phyloP scores from a whole-genome alignment of 805 yeast genomes.

The Wilhelminamyces savonicus region DNA sequence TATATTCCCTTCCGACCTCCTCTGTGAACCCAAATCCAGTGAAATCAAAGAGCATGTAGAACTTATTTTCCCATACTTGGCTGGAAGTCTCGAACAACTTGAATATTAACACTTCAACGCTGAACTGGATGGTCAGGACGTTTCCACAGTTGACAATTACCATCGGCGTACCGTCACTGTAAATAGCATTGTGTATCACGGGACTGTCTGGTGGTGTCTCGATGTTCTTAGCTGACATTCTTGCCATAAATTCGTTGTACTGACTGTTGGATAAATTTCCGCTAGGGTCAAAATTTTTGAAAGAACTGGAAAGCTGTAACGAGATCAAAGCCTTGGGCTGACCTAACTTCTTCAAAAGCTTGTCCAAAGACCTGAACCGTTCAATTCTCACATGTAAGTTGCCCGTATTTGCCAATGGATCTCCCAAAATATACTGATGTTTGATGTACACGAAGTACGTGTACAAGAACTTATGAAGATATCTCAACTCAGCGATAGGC shows the following conservation, averaged over 20 bases:
- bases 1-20: constrained; percentile 19
- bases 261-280: constrained; percentile 44
- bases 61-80: constrained; percentile 67
- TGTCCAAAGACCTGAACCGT: constrained; percentile 38
- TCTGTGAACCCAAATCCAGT: constrained; percentile 45
- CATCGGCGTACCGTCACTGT: constrained; percentile 68
- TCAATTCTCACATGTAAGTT: constrained; percentile 13
- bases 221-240: constrained; percentile 50
- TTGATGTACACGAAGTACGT: constrained; percentile 27
- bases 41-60: constrained; percentile 59
- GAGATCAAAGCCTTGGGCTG: constrained; percentile 52
- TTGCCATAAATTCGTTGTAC: constrained; percentile 69
- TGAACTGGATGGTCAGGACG: constrained; percentile 30
- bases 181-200: constrained; percentile 57
- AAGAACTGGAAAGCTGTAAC: constrained; percentile 49
- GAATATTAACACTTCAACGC: constrained; percentile 48
- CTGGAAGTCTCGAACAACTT: constrained; percentile 58
- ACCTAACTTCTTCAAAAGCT: constrained; percentile 44
- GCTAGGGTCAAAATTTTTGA: constrained; percentile 34
- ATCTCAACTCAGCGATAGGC: constrained; percentile 33
- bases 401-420: constrained; percentile 8
- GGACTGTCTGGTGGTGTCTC: constrained; percentile 37
- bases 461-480: constrained; percentile 35
- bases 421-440: constrained; percentile 18
- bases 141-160: constrained; percentile 44